phyloP scores from a whole-genome alignment of 2,329 filamentous ascomycete genomes.

The Corynespora cassiicola region DNA sequence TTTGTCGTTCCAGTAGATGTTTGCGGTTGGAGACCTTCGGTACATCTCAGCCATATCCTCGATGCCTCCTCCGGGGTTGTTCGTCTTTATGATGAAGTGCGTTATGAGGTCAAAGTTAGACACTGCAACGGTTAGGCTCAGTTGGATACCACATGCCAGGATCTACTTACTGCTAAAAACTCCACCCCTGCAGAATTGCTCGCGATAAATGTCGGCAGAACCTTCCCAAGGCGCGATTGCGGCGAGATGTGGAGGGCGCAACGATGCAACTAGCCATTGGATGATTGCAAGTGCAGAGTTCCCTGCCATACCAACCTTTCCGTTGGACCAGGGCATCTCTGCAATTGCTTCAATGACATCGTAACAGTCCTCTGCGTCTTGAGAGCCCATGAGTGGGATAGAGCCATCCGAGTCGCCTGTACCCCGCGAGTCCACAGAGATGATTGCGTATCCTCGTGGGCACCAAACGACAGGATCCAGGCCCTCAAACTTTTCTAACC shows the following conservation, averaged over 20 bases:
- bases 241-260: constrained; percentile 50
- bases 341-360: constrained; percentile 54
- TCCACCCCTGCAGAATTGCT: constrained; percentile 52
- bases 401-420: constrained; percentile 42
- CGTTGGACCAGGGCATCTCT: constrained; percentile 53
- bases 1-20: constrained; percentile 31
- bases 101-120: constrained; percentile 53
- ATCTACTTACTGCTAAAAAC: constrained; percentile 11
- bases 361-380: constrained; percentile 55
- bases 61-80: constrained; percentile 33
- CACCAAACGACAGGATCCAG: constrained; percentile 49
- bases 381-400: constrained; percentile 48
- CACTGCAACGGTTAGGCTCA: too few species aligned
- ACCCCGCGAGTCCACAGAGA: constrained; percentile 40
- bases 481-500: constrained; percentile 53
- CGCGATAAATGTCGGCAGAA: constrained; percentile 54
- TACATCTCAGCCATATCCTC: constrained; percentile 55
- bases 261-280: constrained; percentile 52
- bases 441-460: constrained; percentile 40
- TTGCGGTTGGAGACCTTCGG: constrained; percentile 36
- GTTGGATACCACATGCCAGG: too few species aligned
- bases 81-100: constrained; percentile 43
- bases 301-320: constrained; percentile 51
- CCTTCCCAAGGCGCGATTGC: constrained; percentile 58
- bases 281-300: constrained; percentile 53